Conservation (phyloP, 2,329 filamentous ascomycete species). For the Fusarium vanettenii region DNA sequence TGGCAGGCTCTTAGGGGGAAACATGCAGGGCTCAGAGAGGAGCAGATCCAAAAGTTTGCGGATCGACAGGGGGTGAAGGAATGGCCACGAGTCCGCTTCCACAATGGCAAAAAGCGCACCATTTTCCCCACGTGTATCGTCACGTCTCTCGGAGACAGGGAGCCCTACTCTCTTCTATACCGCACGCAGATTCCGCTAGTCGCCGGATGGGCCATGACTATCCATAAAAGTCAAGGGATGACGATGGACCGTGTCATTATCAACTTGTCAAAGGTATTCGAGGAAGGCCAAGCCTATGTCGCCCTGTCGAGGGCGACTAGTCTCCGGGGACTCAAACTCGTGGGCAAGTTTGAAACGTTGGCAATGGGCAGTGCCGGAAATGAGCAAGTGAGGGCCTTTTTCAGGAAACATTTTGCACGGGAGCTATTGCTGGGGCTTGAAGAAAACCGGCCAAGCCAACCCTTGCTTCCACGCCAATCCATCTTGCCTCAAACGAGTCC, state of each 20-base stretch:
- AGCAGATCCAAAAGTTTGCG: conserved; percentile 20
- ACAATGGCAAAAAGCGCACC: conserved; percentile 56
- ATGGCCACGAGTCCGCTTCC: conserved; percentile 58
- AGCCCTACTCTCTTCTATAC: conserved; percentile 59
- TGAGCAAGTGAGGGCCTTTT: not conserved
- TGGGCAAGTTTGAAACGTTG: not conserved
- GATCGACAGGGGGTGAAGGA: not conserved
- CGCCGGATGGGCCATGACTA: conserved; percentile 71
- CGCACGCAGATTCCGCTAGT: conserved; percentile 71
- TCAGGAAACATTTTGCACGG: not conserved
- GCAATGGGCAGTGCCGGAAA: not conserved
- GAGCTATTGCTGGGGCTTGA: not conserved
- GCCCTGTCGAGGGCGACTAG: conserved; percentile 38
- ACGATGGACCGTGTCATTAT: conserved; percentile 70
- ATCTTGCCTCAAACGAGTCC: not conserved
- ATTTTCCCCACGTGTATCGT: conserved; percentile 65
- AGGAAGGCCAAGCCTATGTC: conserved; percentile 71
- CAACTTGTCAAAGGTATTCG: conserved; percentile 63
- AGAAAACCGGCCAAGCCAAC: not conserved
- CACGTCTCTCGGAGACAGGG: conserved; percentile 54
- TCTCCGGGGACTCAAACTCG: conserved; percentile 29
- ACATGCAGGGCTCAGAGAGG: not conserved
- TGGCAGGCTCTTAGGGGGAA: conserved; percentile 5
- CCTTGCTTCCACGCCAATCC: not conserved
- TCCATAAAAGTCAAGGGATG: conserved; percentile 73